Conservation (phyloP, 2,329 filamentous ascomycete species). For the Cryphonectria radicalis region DNA sequence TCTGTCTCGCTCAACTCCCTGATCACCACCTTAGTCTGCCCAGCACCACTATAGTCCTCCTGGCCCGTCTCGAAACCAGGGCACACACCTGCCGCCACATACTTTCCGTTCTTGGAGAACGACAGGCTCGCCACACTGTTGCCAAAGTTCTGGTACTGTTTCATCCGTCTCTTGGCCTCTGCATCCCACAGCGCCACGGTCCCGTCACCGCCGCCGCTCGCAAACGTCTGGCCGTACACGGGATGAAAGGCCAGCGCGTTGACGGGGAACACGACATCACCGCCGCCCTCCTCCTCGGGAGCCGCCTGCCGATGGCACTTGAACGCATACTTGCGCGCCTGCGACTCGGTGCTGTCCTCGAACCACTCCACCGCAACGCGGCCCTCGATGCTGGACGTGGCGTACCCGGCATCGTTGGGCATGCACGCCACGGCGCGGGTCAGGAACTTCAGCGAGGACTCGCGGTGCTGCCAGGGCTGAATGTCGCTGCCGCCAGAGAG, state of each 20-base stretch:
- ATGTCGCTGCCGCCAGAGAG: constrained; percentile 55
- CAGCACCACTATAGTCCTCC: constrained; percentile 75
- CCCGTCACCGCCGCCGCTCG: constrained; percentile 86
- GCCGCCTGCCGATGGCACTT: constrained; percentile 90
- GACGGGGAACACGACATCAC: constrained; percentile 87
- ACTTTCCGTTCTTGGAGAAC: constrained; percentile 78
- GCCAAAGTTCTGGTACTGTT: constrained; percentile 84
- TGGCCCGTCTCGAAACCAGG: constrained; percentile 88
- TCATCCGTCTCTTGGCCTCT: constrained; percentile 84
- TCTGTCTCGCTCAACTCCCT: constrained; percentile 86
- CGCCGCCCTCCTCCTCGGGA: constrained; percentile 63
- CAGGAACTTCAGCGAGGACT: constrained; percentile 95
- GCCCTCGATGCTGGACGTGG: constrained; percentile 89
- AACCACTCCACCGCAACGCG: constrained; percentile 98
- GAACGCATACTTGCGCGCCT: constrained; percentile 96
- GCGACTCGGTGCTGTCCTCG: constrained; percentile 80
- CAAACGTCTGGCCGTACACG: constrained; percentile 75
- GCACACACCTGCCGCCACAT: constrained; percentile 79
- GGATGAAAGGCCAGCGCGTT: constrained; percentile 91
- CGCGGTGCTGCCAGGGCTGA: constrained; percentile 88
- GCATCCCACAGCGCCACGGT: constrained; percentile 95
- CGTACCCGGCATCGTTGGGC: constrained; percentile 95
- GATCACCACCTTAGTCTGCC: constrained; percentile 77
- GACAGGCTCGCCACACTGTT: constrained; percentile 77
- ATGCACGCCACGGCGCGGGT: constrained; percentile 92